These are phyloP conservation scores for Yamadazyma takamatsuzukensis DNA, from an alignment of 805 yeast species.

Conservation along the genomic window DNA sequence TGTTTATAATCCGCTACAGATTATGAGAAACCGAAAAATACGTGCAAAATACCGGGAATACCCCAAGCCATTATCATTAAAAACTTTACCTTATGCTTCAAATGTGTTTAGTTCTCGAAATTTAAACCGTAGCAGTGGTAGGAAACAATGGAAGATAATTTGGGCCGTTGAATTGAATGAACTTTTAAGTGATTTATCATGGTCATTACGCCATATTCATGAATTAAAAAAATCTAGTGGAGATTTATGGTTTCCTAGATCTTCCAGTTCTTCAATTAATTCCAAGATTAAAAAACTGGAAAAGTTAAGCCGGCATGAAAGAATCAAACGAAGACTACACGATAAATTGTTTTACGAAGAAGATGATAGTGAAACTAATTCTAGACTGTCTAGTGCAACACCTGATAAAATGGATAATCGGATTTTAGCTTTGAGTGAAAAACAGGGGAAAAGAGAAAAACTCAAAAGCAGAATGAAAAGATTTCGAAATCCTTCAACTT, in stretches of 20 bases:
- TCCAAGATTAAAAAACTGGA: conserved; percentile 1
- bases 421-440: conserved; percentile 6
- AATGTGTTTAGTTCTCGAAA: conserved; percentile 51
- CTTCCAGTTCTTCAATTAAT: conserved; percentile 5
- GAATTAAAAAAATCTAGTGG: conserved; percentile 46
- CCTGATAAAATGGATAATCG: too few species aligned
- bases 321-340: conserved; percentile 20
- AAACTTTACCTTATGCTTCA: conserved; percentile 59
- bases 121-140: conserved; percentile 14
- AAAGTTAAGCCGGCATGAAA: conserved; percentile 3
- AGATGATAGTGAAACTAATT: conserved; percentile 6
- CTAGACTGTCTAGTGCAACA: neutral
- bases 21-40: conserved; percentile 67
- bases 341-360: conserved; percentile 30
- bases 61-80: conserved; percentile 41
- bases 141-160: conserved; percentile 41
- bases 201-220: conserved; percentile 57
- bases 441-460: conserved; percentile 9
- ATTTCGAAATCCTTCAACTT: conserved; percentile 4
- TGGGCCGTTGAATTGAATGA: conserved; percentile 71
- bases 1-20: conserved; percentile 76
- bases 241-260: conserved; percentile 48
- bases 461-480: conserved; percentile 7
- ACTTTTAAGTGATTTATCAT: conserved; percentile 49
- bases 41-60: conserved; percentile 49